A percentile compares a stretch with the other conserved stretches of the same genome.
Conservation (phyloP, 768 basidiomycete species). For the Leccinellum rugosiceps region DNA sequence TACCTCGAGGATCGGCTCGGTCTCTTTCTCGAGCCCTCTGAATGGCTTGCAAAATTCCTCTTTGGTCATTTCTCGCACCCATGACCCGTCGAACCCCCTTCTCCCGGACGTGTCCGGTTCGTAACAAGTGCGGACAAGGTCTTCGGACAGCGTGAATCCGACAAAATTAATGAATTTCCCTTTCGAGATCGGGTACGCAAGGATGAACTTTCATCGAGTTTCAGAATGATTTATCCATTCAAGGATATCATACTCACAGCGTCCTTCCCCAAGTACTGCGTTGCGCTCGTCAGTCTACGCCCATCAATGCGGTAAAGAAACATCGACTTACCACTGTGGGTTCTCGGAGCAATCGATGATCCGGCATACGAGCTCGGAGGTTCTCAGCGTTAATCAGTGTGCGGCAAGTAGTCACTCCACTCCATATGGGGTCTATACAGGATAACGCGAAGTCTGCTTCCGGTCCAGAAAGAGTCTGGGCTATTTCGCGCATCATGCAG, state of each 20-base stretch:
- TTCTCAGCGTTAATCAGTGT: conserved; percentile 51
- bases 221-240: not conserved
- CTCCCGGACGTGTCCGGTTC: conserved; percentile 14
- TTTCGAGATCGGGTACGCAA: conserved; percentile 59
- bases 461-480: conserved; percentile 32
- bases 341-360: conserved; percentile 46
- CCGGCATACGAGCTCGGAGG: conserved; percentile 39
- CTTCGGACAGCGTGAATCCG: conserved; percentile 49
- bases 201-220: conserved; percentile 43
- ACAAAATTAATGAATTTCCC: conserved; percentile 62
- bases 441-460: conserved; percentile 42
- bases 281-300: not conserved
- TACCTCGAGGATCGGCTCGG: conserved; percentile 54
- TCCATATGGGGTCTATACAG: conserved; percentile 53
- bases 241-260: conserved; percentile 32
- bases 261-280: conserved; percentile 56
- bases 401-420: conserved; percentile 58
- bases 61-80: conserved; percentile 46
- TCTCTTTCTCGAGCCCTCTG: conserved; percentile 57
- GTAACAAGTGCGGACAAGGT: conserved; percentile 49
- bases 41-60: conserved; percentile 47
- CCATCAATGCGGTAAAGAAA: not conserved
- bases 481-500: conserved; percentile 33
- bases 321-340: conserved; percentile 43
- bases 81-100: conserved; percentile 32